A percentile compares a stretch with the other conserved stretches of the same genome.
These are phyloP conservation scores for Cryptosporidium ryanae DNA, from an alignment of 169 alveolate species.

Conservation along the genomic window DNA sequence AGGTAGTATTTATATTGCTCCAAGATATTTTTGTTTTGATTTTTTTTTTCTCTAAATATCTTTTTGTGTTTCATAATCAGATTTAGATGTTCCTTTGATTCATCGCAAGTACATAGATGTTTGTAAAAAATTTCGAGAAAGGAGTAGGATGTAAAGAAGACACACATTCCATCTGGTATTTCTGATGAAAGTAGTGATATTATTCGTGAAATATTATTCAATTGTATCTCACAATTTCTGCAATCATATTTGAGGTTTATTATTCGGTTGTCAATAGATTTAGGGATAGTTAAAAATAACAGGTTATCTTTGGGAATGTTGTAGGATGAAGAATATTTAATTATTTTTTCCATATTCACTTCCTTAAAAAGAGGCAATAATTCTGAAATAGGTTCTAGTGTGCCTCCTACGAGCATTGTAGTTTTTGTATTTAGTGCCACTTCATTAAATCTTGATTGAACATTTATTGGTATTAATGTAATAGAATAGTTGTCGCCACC, in stretches of 20 bases:
- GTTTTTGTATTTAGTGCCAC: slow-evolving; percentile 75
- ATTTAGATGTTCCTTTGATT: slow-evolving; percentile 12
- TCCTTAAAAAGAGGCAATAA: slow-evolving; percentile 74
- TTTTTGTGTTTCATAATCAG: slow-evolving; percentile 69
- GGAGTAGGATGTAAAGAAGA: slow-evolving; percentile 82
- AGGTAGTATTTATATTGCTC: slow-evolving; percentile 41
- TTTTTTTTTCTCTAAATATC: slow-evolving; percentile 75
- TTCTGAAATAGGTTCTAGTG: slow-evolving; percentile 83
- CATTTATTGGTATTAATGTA: slow-evolving; percentile 78
- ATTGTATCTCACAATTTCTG: slow-evolving; percentile 75
- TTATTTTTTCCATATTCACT: slow-evolving; percentile 12
- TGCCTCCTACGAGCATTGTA: slow-evolving; percentile 81
- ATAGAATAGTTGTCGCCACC: slow-evolving; percentile 11
- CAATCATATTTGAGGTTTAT: slow-evolving; percentile 79
- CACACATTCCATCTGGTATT: slow-evolving; percentile 84
- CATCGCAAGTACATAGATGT: slow-evolving; percentile 66
- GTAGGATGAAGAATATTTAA: slow-evolving; percentile 59
- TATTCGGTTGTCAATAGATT: not conserved
- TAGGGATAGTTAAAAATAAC: slow-evolving; percentile 33
- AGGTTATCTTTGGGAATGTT: slow-evolving; percentile 68
- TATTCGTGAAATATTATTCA: slow-evolving; percentile 75
- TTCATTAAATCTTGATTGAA: slow-evolving; percentile 72
- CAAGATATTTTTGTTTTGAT: slow-evolving; percentile 38
- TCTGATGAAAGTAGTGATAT: slow-evolving; percentile 68
- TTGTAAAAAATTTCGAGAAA: slow-evolving; percentile 76